Evolutionary conservation across 2,329 filamentous ascomycete genomes (phyloP), one percentile per base, ranked within the genome.

Genomic region (Dichotomopilus funicola): DNA sequence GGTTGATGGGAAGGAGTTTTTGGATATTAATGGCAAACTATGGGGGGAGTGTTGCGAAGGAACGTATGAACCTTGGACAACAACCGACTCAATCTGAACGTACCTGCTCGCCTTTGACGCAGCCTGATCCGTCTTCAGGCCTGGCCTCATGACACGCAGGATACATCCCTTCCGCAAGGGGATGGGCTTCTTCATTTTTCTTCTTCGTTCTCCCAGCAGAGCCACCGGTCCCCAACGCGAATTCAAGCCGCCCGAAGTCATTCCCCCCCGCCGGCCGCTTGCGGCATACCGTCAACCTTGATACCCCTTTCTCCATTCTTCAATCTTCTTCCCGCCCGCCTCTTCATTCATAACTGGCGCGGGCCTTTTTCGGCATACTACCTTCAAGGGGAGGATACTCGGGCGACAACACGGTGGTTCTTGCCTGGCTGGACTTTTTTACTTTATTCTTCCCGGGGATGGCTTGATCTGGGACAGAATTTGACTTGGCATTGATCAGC

Each of bases 141-240:
- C 19, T 3, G 19, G 19, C 19, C 19, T 27, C 19, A 27, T 27
- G 19, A 27, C 19, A 27, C 2, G 19, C 19, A 27, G 19, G 2
- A 27, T 3, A 27, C 19, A 27, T 27, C 19, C 19, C 19, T 27
- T 27, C 19, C 19, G 19, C 19, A 27, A 27, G 2, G 19, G 19
- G 37, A 47, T 43, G 7, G 34, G 31, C 38, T 49, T 49, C 3
- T 36, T 33, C 10, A 37, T 56, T 42, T 43, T 55, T 56, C 43
- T 50, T 55, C 48, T 59, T 59, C 55, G 56, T 61, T 57, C 56
- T 58, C 58, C 56, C 56, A 56, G 56, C 56, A 51, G 19, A 49
- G 44, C 53, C 50, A 55, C 37, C 36, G 43, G 40, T 10, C 19
- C 45, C 36, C 38, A 46, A 45, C 37, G 27, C 36, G 34, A 13